Base-by-base conservation (phyloP, 345 rosid genomes). In the Reutealis trisperma region DNA sequence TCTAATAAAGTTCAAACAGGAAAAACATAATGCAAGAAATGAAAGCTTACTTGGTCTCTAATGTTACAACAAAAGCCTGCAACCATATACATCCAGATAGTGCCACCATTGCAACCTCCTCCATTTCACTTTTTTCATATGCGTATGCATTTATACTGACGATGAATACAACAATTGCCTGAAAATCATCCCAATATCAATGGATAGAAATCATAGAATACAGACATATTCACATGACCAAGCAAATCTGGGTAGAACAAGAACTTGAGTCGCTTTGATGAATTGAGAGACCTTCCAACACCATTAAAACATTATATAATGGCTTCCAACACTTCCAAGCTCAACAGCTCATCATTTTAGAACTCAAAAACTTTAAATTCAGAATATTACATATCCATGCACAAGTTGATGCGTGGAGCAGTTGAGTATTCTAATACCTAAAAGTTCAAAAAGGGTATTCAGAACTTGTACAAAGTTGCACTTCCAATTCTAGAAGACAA, bases 81-180 rank as follows among this genome's bases (percentile, higher is more conserved):
- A 96, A 86, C 98, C 99, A 96, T 83, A 96, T 92, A 82, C 94
- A 92, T 78, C 99, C 98, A 16, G 99, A 93, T 74, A 96, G 97
- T 57, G 94, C 99, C 74, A 93, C 97, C 97, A 96, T 88, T 51
- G 93, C 91, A 54, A 96, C 88, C 87, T 96, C 97, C 84, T 92
- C 98, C 97, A 92, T 91, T 87, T 93, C 96, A 66, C 99, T 90
- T 86, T 91, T 96, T 83, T 96, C 98, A 62, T 86, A 86, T 8
- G 99, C 96, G 85, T 86, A 92, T 13, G 93, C 89, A 71, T 93
- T 88, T 79, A 96, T 90, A 80, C 93, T 93, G 83, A 93, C 90
- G 66, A 87, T 84, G 84, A 96, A 92, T 77, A 94, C 95, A 73
- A 92, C 93, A 74, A 92, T 88, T 51, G 98, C 99, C 98, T 96